phyloP scores from a whole-genome alignment of 306 rosid genomes.

The Mimosa pudica region DNA sequence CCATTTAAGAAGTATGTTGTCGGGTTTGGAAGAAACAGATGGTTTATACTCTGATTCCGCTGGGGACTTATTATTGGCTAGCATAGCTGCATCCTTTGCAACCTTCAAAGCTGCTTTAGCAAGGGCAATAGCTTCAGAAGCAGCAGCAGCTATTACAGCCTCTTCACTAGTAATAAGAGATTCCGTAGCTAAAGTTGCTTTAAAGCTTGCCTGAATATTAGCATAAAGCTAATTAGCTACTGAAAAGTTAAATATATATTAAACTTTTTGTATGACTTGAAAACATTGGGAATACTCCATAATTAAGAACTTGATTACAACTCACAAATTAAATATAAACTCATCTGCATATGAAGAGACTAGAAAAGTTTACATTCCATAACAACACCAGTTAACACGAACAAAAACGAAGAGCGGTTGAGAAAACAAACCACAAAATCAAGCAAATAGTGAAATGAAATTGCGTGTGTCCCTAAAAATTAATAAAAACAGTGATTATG shows the following conservation, averaged over 20 bases:
- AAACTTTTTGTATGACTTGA: constrained; percentile 6
- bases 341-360: constrained; percentile 16
- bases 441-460: not conserved
- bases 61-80: constrained; percentile 46
- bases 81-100: constrained; percentile 76
- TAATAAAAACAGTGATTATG: not conserved
- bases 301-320: constrained; percentile 13
- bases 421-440: constrained; percentile 3
- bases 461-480: not conserved
- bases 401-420: constrained; percentile 12
- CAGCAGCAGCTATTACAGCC: constrained; percentile 84
- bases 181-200: constrained; percentile 67
- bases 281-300: constrained; percentile 15
- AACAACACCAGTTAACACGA: constrained; percentile 2
- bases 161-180: constrained; percentile 81
- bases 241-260: constrained; percentile 22
- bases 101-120: constrained; percentile 86
- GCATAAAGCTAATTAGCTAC: constrained; percentile 33
- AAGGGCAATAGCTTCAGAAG: constrained; percentile 91
- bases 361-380: constrained; percentile 17
- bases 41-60: constrained; percentile 39
- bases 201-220: constrained; percentile 54
- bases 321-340: constrained; percentile 13
- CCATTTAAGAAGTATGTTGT: constrained; percentile 60
- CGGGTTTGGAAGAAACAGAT: constrained; percentile 40